Evolutionary conservation across 2,329 filamentous ascomycete species (phyloP).

Genomic region (Botrytis fragariae): DNA sequence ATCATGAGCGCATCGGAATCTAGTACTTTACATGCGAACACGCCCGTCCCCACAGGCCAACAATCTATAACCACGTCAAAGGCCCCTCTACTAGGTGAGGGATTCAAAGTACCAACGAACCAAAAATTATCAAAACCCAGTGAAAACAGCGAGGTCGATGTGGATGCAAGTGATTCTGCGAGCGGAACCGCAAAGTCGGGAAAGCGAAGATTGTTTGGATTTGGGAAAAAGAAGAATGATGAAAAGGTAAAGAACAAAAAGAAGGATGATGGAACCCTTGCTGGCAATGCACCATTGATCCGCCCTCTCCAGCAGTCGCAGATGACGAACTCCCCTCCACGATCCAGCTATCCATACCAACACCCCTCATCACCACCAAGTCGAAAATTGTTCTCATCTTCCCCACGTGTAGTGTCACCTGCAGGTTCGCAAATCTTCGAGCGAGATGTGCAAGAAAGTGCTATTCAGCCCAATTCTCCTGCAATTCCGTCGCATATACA

Average conservation of each 20-base stretch:
- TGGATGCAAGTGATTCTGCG: constrained; percentile 30
- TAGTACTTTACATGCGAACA: constrained; percentile 34
- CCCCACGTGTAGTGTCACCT: constrained; percentile 74
- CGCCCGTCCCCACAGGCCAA: constrained; percentile 30
- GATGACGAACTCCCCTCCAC: constrained; percentile 45
- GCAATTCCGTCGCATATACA: constrained; percentile 93
- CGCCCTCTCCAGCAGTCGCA: constrained; percentile 33
- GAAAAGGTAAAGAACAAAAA: constrained; percentile 45
- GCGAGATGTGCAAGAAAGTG: constrained; percentile 84
- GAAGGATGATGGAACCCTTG: constrained; percentile 35
- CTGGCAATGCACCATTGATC: constrained; percentile 30
- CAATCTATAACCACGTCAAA: constrained; percentile 29
- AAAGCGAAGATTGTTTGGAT: constrained; percentile 58
- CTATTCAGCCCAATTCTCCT: constrained; percentile 68
- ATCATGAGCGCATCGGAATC: constrained; percentile 37
- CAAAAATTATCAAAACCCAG: constrained; percentile 28
- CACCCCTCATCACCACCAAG: constrained; percentile 60
- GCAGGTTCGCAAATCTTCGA: constrained; percentile 85
- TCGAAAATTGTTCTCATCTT: constrained; percentile 63
- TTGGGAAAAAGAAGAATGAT: constrained; percentile 60
- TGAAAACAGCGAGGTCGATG: constrained; percentile 33
- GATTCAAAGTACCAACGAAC: constrained; percentile 35
- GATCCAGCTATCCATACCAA: constrained; percentile 43
- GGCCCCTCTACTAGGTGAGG: constrained; percentile 39
- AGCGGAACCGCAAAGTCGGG: constrained; percentile 45